Evolutionary conservation across 2,329 filamentous ascomycete genomes (phyloP), one percentile per base, ranked within the genome.

Genomic region (Fusarium temperatum): DNA sequence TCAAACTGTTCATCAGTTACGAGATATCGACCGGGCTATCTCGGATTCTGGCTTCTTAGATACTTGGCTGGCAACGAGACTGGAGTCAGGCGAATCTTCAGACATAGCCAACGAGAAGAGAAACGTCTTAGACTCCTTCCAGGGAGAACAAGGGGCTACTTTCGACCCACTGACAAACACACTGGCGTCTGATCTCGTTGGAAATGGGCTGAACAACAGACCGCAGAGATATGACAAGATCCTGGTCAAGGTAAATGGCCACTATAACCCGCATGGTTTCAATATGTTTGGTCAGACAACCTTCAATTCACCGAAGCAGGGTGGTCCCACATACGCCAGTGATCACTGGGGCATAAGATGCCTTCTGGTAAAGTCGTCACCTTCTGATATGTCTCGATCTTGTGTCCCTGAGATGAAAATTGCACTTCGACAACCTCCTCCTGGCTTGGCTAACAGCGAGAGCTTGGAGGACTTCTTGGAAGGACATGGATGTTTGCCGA

Each of bases 211-310:
- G 53, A 85, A 88, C 54, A 86, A 86, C 72, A 84, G 89, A 26
- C 90, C 91, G 5, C 91, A 93, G 76, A 82, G 91, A 54, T 93
- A 92, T 68, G 90, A 93, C 75, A 85, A 91, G 39, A 90, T 93
- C 50, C 80, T 92, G 6, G 80, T 90, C 39, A 87, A 85, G 28
- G 39, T 61, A 30, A 36, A 62, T 50, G 78, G 88, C 11, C 75
- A 80, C 22, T 79, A 88, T 10, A 72, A 66, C 3, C 78, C 81
- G 5, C 69, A 76, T 7, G 78, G 81, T 1, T 91, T 91, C 80
- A 89, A 89, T 72, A 84, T 86, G 77, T 92, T 92, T 77, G 90
- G 90, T 12, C 77, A 78, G 30, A 61, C 61, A 4, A 51, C 68
- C 28, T 41, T 70, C 11, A 36, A 67, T 14, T 50, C 50, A 28